A percentile compares a stretch with the other conserved stretches of the same genome.
These are phyloP conservation scores for Prototheca wickerhamii DNA, from an alignment of 163 green algal species.

Conservation along the genomic window DNA sequence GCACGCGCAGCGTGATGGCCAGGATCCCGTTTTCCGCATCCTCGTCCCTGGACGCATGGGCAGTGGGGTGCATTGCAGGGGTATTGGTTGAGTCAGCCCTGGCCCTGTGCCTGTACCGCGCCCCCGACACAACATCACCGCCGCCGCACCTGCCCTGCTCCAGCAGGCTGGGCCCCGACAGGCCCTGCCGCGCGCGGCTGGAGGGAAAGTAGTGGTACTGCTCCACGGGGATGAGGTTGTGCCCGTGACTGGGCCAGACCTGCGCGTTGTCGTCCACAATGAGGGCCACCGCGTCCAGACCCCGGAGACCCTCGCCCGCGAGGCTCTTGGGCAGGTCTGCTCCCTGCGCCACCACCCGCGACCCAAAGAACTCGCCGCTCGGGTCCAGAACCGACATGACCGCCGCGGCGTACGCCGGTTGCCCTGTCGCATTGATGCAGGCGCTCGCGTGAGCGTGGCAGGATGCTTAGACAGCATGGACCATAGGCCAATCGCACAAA, in stretches of 20 bases:
- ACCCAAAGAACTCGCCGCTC: constrained; percentile 38
- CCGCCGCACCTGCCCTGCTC: constrained; percentile 15
- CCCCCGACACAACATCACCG: background rate
- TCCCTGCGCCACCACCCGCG: constrained; percentile 43
- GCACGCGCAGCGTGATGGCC: constrained; percentile 30
- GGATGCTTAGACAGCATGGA: background rate
- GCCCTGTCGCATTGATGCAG: constrained; percentile 14
- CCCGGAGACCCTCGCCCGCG: constrained; percentile 13
- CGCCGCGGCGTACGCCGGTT: constrained; percentile 59
- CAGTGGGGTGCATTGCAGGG: background rate
- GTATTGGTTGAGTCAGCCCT: background rate
- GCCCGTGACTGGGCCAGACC: constrained; percentile 62
- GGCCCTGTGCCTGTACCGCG: background rate
- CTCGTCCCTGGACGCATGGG: background rate
- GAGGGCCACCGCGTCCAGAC: constrained; percentile 34
- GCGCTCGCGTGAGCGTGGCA: background rate
- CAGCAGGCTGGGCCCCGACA: constrained; percentile 31
- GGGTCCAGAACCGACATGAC: constrained; percentile 62
- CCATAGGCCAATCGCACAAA: background rate
- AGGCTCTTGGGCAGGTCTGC: constrained; percentile 25
- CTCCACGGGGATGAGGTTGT: constrained; percentile 67
- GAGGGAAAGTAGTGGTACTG: constrained; percentile 77
- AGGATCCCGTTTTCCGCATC: constrained; percentile 34
- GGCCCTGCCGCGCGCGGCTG: constrained; percentile 22
- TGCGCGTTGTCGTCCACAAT: constrained; percentile 75